A percentile compares a stretch with the other conserved stretches of the same genome.
phyloP scores from a whole-genome alignment of 2,329 filamentous ascomycete genomes.

The Monilinia fructicola region DNA sequence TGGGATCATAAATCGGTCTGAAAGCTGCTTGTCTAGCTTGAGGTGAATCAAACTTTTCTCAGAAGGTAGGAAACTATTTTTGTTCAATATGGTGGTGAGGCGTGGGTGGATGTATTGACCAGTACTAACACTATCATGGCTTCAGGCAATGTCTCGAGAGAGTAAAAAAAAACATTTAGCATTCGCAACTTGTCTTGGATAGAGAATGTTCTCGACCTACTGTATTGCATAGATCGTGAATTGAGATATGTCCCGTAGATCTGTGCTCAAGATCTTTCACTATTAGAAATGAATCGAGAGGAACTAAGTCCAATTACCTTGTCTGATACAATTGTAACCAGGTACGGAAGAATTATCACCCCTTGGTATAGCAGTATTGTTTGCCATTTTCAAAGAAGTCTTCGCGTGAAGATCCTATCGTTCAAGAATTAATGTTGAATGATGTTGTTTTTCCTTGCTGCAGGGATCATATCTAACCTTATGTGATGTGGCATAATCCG shows the following conservation, averaged over 20 bases:
- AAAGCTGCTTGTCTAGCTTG: conserved; percentile 2
- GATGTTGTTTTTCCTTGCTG: conserved; percentile 4
- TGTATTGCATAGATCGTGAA: background rate
- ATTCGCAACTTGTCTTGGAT: background rate
- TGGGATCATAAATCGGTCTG: conserved; percentile 6
- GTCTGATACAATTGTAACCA: background rate
- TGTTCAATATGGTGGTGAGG: background rate
- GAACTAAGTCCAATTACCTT: conserved; percentile 1
- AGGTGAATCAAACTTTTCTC: background rate
- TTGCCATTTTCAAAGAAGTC: background rate
- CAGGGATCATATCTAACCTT: no score
- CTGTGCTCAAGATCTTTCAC: background rate
- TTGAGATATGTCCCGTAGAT: conserved; percentile 2
- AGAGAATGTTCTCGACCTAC: conserved; percentile 1
- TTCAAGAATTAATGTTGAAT: background rate
- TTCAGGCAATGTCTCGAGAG: conserved; percentile 1
- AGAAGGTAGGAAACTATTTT: conserved; percentile 9
- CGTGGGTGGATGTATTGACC: background rate
- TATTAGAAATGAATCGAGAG: conserved; percentile 3
- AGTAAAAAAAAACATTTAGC: background rate
- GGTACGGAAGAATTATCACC: background rate
- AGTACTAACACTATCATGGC: conserved; percentile 4
- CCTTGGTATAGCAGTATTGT: background rate
- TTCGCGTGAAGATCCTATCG: background rate
- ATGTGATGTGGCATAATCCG: background rate